Conservation (phyloP, 441 rosid species). For the Croton setiger region DNA sequence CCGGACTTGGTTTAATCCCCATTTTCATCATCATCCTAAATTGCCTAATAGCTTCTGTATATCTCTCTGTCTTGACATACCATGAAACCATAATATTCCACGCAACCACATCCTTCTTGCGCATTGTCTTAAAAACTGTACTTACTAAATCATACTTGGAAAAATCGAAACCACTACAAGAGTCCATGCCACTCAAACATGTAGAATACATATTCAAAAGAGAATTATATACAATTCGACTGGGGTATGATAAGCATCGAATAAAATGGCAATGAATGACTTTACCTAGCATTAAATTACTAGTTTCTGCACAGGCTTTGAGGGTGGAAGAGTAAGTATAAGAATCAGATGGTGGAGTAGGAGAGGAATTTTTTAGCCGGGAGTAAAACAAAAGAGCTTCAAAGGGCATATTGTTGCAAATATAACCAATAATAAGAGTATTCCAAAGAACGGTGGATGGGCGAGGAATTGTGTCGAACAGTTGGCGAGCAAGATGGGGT, state of each 20-base stretch:
- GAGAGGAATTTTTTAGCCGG: conserved; percentile 53
- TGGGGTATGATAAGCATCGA: conserved; percentile 58
- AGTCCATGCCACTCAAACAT: conserved; percentile 43
- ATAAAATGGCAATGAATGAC: conserved; percentile 77
- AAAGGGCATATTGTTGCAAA: conserved; percentile 66
- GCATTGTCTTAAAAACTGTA: conserved; percentile 59
- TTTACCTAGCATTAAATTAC: conserved; percentile 47
- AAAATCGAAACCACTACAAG: conserved; percentile 24
- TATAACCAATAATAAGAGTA: conserved; percentile 75
- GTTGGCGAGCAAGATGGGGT: conserved; percentile 71
- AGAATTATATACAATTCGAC: conserved; percentile 72
- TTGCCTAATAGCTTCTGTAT: conserved; percentile 46
- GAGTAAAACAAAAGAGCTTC: conserved; percentile 70
- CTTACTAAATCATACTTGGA: conserved; percentile 48
- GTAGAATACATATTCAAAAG: conserved; percentile 72
- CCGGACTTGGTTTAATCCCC: conserved; percentile 62
- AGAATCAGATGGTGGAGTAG: conserved; percentile 50
- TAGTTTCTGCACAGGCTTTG: conserved; percentile 73
- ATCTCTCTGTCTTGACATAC: conserved; percentile 67
- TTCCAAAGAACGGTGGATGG: conserved; percentile 76
- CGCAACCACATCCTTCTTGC: conserved; percentile 65
- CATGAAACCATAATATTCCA: conserved; percentile 80
- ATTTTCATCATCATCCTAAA: conserved; percentile 61
- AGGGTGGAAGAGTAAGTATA: conserved; percentile 83
- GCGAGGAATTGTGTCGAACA: conserved; percentile 76